These are phyloP conservation scores for Neoboletus brunneissimus DNA, from an alignment of 768 basidiomycete genomes.

Conservation along the genomic window DNA sequence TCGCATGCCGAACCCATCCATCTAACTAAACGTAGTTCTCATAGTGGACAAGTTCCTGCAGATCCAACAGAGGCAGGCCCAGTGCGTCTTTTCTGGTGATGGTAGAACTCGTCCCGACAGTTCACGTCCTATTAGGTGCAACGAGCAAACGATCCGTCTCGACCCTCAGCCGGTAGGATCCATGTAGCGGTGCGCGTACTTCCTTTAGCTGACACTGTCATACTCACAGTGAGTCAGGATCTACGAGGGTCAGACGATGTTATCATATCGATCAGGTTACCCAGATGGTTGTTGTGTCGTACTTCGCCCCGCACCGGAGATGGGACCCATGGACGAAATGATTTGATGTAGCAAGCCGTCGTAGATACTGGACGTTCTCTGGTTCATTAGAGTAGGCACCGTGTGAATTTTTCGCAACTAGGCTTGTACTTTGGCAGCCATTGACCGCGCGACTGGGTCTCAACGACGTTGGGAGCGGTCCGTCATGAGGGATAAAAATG, in stretches of 20 bases:
- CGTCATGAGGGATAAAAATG: slow-evolving; percentile 47
- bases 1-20: neutral
- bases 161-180: neutral
- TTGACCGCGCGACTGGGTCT: neutral
- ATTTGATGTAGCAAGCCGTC: neutral
- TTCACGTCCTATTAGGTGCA: neutral
- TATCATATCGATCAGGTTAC: neutral
- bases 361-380: neutral
- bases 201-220: neutral
- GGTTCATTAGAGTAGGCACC: neutral
- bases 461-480: slow-evolving; percentile 5
- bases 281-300: neutral
- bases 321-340: neutral
- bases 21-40: neutral
- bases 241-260: neutral
- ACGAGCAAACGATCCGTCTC: neutral
- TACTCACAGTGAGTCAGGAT: neutral
- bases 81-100: neutral
- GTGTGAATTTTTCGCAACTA: slow-evolving; percentile 17
- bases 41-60: neutral
- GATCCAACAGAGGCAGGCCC: neutral
- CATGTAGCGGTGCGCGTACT: neutral
- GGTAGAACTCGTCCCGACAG: neutral
- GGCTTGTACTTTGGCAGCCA: neutral
- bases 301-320: neutral